Evolutionary conservation across 805 yeast species (phyloP), one percentile per base, ranked within the genome.

Genomic region (Pichia exigua): DNA sequence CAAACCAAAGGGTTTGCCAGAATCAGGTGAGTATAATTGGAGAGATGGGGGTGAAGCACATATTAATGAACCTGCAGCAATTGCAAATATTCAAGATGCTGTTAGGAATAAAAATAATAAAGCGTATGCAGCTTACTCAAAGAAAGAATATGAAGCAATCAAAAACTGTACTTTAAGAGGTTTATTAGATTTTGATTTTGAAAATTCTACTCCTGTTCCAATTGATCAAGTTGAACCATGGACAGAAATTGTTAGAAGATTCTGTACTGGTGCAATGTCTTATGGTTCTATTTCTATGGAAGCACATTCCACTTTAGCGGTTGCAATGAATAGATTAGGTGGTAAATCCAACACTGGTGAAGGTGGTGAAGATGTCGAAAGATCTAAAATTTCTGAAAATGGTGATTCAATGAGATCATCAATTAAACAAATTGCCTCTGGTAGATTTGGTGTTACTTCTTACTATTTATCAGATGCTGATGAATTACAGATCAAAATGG

Each of bases 361-460:
- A 76, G 99, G 99, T 76, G 99, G 99, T 76, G 99, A 92, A 71
- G 98, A 92, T 65, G 81, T 94, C 46, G 96, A 91, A 65, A 79
- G 97, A 61, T 87, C 96, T 7, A 73, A 77, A 48, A 85, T 85
- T 21, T 78, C 79, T 55, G 84, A 79, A 47, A 87, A 87, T 61
- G 98, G 98, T 64, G 98, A 94, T 68, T 89, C 98, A 10, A 94
- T 92, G 96, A 82, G 98, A 70, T 91, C 98, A n/a, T 89, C 98
- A 26, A 92, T 92, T 68, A 92, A 92, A 74, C 99, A 92, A 73
- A 86, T 92, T 68, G 99, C 99, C 17, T 89, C 97, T 44, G 97
- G 97, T 60, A 81, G 99, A 71, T 92, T 92, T 64, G 99, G 99
- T 76, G 99, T 92, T 48, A 92, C 99, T 4, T 89, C 97, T 3